Evolutionary conservation across 2,329 filamentous ascomycete genomes (phyloP), one percentile per base, ranked within the genome.

Genomic region (Drechslerella coelobrocha): DNA sequence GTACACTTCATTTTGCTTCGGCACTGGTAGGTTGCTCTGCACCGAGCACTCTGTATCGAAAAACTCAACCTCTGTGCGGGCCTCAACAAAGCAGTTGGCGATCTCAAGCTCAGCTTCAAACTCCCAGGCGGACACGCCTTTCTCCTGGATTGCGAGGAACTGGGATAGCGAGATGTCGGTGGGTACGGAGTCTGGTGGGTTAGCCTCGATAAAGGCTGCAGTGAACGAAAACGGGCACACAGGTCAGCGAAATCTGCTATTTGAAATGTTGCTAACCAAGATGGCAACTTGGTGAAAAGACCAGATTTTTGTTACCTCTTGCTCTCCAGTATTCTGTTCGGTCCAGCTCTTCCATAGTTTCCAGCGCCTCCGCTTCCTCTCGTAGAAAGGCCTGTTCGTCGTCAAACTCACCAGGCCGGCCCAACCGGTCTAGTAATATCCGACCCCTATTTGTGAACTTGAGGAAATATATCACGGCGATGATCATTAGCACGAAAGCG

Each of bases 31-130:
- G 77, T 99, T 99, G 82, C 90, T 95, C 82, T 96, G 91, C 72
- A 97, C 94, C 75, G 92, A 96, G 81, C 93, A 97, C 78, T 96
- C 94, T 1, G 92, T 94, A 79, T 99, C 94, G 78, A 96, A 99
- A 81, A 99, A 99, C 79, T 99, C 94, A 73, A 99, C 96, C 79
- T 99, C 94, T 9, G 94, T 99, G 74, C 94, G 87, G 41, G 83
- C 93, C 80, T 99, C 93, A 73, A 99, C 94, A 78, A 99, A 99
- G 80, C 94, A 99, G 80, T 97, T 97, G 75, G 94, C 94, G 75
- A 97, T 97, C 80, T 99, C 94, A 34, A 97, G 82, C 79, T 99
- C 94, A n/a, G 94, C 94, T 79, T 97, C 94, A 77, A 99, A 99
- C 79, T 99, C 94, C 94, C 94, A 99, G 5, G 94, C 94, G 3